These are phyloP conservation scores for Stenocarpella maydis DNA, from an alignment of 2,329 filamentous ascomycete genomes.

Conservation along the genomic window DNA sequence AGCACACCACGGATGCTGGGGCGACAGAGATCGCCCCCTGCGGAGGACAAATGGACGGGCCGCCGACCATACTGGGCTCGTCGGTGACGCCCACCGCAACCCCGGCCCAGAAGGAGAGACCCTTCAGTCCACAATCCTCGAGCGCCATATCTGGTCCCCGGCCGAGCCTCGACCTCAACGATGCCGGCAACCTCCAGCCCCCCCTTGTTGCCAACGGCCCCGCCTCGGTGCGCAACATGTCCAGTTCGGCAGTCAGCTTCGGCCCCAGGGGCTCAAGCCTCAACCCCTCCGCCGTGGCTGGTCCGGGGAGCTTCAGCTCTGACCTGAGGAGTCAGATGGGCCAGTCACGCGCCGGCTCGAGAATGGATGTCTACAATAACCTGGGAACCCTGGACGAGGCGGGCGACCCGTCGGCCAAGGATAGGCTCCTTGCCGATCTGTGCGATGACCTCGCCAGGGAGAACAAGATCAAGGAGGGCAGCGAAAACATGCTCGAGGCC, in stretches of 20 bases:
- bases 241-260: constrained; percentile 66
- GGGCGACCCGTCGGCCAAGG: constrained; percentile 62
- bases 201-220: constrained; percentile 51
- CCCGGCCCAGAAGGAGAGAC: constrained; percentile 50
- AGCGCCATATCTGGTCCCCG: constrained; percentile 49
- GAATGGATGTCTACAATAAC: constrained; percentile 56
- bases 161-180: constrained; percentile 65
- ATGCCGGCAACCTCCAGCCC: constrained; percentile 56
- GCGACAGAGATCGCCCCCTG: constrained; percentile 41
- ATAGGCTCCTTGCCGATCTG: constrained; percentile 78
- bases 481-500: constrained; percentile 96
- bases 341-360: constrained; percentile 69
- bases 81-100: constrained; percentile 58
- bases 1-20: constrained; percentile 40
- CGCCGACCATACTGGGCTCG: constrained; percentile 59
- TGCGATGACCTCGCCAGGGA: constrained; percentile 92
- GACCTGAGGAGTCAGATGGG: constrained; percentile 80
- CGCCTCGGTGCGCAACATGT: constrained; percentile 53
- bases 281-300: constrained; percentile 66
- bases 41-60: constrained; percentile 48
- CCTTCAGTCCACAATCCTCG: constrained; percentile 54
- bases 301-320: constrained; percentile 87
- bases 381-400: constrained; percentile 71
- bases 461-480: constrained; percentile 96
- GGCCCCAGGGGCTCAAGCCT: constrained; percentile 74